A percentile compares a stretch with the other conserved stretches of the same genome.
Evolutionary conservation across 768 basidiomycete genomes (phyloP).

Genomic region (Lactarius sp.): DNA sequence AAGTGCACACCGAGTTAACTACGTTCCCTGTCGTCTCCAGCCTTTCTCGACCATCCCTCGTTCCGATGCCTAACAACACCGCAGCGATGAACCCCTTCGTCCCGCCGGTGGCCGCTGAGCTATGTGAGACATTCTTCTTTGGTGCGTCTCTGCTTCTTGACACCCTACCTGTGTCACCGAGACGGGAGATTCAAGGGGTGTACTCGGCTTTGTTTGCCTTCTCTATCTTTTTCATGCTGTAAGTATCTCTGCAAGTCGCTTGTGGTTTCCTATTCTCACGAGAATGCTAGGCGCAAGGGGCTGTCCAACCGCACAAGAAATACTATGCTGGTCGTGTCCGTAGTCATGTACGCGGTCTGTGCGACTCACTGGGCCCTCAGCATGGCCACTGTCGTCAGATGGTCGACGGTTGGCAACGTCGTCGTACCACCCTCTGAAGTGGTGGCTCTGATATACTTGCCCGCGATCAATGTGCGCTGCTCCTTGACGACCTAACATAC

Average conservation of each 20-base stretch:
- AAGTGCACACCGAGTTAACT: neutral
- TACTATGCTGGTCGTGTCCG: neutral
- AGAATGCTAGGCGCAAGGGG: neutral
- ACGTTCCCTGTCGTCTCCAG: neutral
- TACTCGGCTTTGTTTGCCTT: neutral
- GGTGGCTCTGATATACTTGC: neutral
- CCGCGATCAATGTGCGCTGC: constrained; percentile 5
- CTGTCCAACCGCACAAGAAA: neutral
- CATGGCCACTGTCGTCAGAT: neutral
- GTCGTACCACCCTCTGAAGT: neutral
- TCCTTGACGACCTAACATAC: neutral
- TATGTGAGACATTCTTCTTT: neutral
- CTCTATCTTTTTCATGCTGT: neutral
- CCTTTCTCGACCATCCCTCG: neutral
- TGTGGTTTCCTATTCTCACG: neutral
- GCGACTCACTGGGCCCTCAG: neutral
- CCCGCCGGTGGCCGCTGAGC: neutral
- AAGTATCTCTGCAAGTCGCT: neutral
- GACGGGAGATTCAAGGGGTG: neutral
- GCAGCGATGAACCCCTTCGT: neutral
- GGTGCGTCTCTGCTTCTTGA: neutral
- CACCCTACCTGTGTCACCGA: no score
- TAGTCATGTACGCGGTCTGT: constrained; percentile 4
- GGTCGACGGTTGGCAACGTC: neutral
- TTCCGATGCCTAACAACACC: neutral